phyloP scores from a whole-genome alignment of 148 eudicot species.

The Rhododendron simsii region DNA sequence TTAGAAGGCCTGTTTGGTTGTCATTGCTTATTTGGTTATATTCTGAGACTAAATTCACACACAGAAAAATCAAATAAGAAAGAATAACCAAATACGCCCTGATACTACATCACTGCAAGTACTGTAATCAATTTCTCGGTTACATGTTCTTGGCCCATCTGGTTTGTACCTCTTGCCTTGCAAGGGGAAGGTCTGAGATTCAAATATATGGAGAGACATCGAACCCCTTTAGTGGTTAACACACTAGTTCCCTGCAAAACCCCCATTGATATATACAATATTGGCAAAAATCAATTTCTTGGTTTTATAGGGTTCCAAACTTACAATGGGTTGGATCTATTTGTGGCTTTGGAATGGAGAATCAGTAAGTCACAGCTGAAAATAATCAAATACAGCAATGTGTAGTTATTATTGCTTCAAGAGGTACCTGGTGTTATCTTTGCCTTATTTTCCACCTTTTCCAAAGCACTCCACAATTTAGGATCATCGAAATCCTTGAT shows the following conservation, averaged over 20 bases:
- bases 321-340: background rate
- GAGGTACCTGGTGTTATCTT: background rate
- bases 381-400: background rate
- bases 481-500: conserved; percentile 42
- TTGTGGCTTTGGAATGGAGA: background rate
- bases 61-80: background rate
- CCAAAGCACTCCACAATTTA: conserved; percentile 37
- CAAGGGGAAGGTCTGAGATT: too few relatives aligned
- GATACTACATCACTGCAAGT: too few relatives aligned
- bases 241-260: too few relatives aligned
- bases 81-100: background rate
- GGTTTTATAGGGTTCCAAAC: background rate
- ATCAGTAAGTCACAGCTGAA: background rate
- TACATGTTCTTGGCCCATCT: too few relatives aligned
- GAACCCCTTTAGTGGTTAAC: too few relatives aligned
- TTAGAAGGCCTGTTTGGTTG: background rate
- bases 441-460: conserved; percentile 21
- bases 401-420: background rate
- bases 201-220: too few relatives aligned
- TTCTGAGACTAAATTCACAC: too few relatives aligned
- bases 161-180: too few relatives aligned
- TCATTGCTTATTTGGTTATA: too few relatives aligned
- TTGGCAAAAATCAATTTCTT: background rate
- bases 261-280: too few relatives aligned
- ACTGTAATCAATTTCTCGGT: too few relatives aligned